A percentile compares a stretch with the other conserved stretches of the same genome.
These are phyloP conservation scores for Diaporthe batatas DNA, from an alignment of 2,329 filamentous ascomycete genomes.

Conservation along the genomic window DNA sequence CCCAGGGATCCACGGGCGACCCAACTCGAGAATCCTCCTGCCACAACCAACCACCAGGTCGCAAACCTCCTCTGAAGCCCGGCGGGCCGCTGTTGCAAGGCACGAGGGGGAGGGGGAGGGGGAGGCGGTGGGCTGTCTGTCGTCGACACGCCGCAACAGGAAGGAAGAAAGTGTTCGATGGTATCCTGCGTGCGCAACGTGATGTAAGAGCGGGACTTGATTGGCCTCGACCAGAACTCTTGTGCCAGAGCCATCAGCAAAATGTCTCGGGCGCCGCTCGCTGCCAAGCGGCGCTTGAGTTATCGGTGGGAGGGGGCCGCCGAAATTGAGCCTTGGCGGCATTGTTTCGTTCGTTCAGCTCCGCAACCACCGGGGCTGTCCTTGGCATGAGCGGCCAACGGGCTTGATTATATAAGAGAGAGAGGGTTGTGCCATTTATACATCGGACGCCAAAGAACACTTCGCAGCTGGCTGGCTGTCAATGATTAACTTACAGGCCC, in stretches of 20 bases:
- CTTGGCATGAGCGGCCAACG: neutral
- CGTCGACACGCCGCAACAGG: neutral
- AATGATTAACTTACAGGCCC: accelerated
- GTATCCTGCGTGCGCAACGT: constrained; percentile 18
- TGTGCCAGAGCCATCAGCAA: neutral
- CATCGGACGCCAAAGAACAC: neutral
- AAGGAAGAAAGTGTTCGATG: constrained; percentile 1
- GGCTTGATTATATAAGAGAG: constrained; percentile 18
- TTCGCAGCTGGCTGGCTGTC: neutral
- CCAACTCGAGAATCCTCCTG: neutral
- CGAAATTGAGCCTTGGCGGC: constrained; percentile 30
- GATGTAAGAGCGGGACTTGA: constrained; percentile 10
- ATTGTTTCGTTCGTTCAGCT: neutral
- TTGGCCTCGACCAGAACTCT: neutral
- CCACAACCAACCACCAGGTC: too few relatives aligned
- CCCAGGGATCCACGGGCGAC: neutral
- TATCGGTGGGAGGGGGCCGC: constrained; percentile 6
- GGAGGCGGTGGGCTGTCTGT: neutral
- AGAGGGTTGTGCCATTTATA: neutral
- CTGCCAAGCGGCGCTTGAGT: constrained; percentile 29
- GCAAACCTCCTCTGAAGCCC: neutral
- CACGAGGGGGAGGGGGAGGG: neutral
- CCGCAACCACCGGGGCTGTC: constrained; percentile 5
- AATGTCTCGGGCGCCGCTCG: constrained; percentile 9
- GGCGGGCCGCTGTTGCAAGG: constrained; percentile 22